Evolutionary conservation across 106 monocot species (phyloP).

Genomic region (Triglochin maritima): DNA sequence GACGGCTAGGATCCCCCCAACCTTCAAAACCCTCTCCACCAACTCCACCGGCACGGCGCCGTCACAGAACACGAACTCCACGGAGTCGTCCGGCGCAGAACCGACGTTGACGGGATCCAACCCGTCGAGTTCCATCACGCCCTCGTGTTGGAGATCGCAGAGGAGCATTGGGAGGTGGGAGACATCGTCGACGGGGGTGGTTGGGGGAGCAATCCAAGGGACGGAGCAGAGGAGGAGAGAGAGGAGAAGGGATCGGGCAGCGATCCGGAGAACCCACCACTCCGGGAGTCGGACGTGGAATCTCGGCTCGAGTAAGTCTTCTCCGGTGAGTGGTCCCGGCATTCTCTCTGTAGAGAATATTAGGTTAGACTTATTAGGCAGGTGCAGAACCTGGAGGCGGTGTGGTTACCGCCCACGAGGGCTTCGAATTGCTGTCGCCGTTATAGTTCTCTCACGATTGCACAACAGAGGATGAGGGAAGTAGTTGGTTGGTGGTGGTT

Average conservation of each 20-base stretch:
- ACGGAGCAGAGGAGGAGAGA: conserved; percentile 23
- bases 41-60: conserved; percentile 1
- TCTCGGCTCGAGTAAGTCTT: conserved; percentile 14
- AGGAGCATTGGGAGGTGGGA: conserved; percentile 31
- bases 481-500: too few relatives aligned
- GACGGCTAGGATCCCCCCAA: conserved; percentile 38
- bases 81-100: conserved; percentile 8
- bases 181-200: conserved; percentile 6
- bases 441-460: neutral
- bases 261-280: conserved; percentile 23
- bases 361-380: conserved; percentile 44
- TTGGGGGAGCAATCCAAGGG: conserved; percentile 16
- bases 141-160: conserved; percentile 30
- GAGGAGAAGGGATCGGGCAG: conserved; percentile 27
- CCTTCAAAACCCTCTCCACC: conserved; percentile 26
- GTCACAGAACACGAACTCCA: conserved; percentile 30
- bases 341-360: neutral
- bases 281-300: conserved; percentile 41
- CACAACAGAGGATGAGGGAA: too few relatives aligned
- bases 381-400: conserved; percentile 84
- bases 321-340: neutral
- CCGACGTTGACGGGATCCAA: conserved; percentile 10
- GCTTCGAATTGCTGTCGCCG: conserved; percentile 35
- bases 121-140: conserved; percentile 28
- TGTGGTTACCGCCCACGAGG: conserved; percentile 70